A percentile compares a stretch with the other conserved stretches of the same genome.
These are phyloP conservation scores for Sordariomycetes sp. DNA, from an alignment of 2,329 filamentous ascomycete species.

Conservation along the genomic window DNA sequence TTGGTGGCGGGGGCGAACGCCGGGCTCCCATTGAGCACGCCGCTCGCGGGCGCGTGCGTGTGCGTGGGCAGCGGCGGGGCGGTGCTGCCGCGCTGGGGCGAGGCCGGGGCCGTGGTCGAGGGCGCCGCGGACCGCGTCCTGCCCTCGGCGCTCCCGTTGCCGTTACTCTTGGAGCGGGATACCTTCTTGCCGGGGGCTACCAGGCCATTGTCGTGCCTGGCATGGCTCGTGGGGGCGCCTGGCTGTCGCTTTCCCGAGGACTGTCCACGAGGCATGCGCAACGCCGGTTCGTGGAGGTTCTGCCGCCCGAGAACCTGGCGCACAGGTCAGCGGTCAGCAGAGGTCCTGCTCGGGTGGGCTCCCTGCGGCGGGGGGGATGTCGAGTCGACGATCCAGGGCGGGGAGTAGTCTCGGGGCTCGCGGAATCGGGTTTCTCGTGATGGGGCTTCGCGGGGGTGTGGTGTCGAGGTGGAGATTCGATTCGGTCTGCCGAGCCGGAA, in stretches of 20 bases:
- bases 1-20: slow-evolving; percentile 18
- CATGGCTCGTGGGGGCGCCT: slow-evolving; percentile 49
- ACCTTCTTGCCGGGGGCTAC: slow-evolving; percentile 45
- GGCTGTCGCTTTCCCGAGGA: slow-evolving; percentile 51
- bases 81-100: slow-evolving; percentile 1
- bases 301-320: slow-evolving; percentile 21
- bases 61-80: slow-evolving; percentile 6
- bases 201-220: slow-evolving; percentile 60
- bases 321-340: slow-evolving; percentile 23
- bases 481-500: not conserved
- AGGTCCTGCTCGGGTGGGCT: slow-evolving; percentile 3
- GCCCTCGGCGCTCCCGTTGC: slow-evolving; percentile 17
- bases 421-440: not conserved
- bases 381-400: not conserved
- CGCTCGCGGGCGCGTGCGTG: slow-evolving; percentile 9
- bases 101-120: slow-evolving; percentile 8
- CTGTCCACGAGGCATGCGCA: slow-evolving; percentile 52
- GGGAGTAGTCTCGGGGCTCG: not conserved
- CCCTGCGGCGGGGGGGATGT: not conserved
- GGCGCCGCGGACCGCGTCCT: slow-evolving; percentile 10
- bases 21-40: not conserved
- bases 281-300: slow-evolving; percentile 14
- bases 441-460: not conserved
- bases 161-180: slow-evolving; percentile 30
- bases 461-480: not conserved